Base-by-base conservation (phyloP, 2,329 filamentous ascomycete genomes). In the Sporothrix mexicana region DNA sequence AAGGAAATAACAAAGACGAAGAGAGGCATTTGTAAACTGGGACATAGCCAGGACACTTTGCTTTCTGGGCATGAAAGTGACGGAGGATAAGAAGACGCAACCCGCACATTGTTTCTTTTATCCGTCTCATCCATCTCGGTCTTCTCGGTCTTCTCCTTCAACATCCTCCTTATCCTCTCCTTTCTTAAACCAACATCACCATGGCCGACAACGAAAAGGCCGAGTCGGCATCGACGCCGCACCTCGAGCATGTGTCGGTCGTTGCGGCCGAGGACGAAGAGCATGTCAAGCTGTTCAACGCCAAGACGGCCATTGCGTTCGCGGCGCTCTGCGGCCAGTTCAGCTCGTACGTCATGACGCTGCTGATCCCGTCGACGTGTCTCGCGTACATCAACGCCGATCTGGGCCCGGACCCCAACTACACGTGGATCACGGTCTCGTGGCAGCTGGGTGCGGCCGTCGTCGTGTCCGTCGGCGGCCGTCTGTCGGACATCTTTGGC, bases 321-420 rank as follows among this genome's bases (percentile, higher is more conserved):
- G 30, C 68, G 13, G 62, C 74, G 17, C 71, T 75, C 23, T 73
- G 73, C 61, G 70, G 72, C 45, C 73, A 74, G 73, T 73, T 74
- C 51, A 73, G 74, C 17, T 72, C 73, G 25, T 75, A 75, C 15
- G 75, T 79, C 25, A 76, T 79, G 71, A 79, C 78, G 20, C 71
- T 75, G 25, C 71, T 75, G 20, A 72, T 75, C 75, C 80, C 79
- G 20, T 77, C 78, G 9, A 76, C 79, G 1, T 74, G 80, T 8
- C 74, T 80, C n/a, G 77, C 78, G 23, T 79, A 79, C 69, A 81
- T 81, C 73, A 79, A 81, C 70, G 77, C 79, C 17, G 79, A 80
- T 36, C 77, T 81, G 9, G 80, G 79, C 15, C 80, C 80, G 2
- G 78, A 78, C 68, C 75, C 77, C n/a, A 77, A 77, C 55, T 80